Base-by-base conservation (phyloP, 2,329 filamentous ascomycete species). In the Bipolaris bicolor region DNA sequence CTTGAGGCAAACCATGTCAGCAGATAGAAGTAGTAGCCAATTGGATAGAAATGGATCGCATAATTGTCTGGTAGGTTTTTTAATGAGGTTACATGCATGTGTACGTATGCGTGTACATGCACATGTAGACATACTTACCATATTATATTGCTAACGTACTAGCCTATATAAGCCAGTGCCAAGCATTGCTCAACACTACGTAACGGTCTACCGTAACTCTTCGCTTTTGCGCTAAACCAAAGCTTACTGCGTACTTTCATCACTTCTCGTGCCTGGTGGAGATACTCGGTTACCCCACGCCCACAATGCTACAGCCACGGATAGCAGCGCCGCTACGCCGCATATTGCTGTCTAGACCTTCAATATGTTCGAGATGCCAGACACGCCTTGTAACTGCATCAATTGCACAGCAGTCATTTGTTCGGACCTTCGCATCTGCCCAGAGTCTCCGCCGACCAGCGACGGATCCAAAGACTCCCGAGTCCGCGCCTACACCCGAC, bases 231-330 rank as follows among this genome's bases (percentile, higher is more conserved):
- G 47, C 61, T 68, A 67, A 61, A 34, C 26, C 24, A 36, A 33
- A 52, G 55, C 56, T 61, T 55, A 56, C 56, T 34, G 55, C 56
- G 60, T 55, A 56, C 56, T 34, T 52, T 60, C 55, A 60, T 55
- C 48, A 55, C 52, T 55, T 49, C 47, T 49, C 49, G 54, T 61
- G 52, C 49, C 49, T 24, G 56, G 52, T 34, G 48, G 40, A 43
- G 55, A 49, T 48, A 41, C 18, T 45, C 26, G 40, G 41, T 20
- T 54, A 56, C 43, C 24, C 49, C 37, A 20, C 54, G 52, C 62
- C 26, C 60, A 67, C 37, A 31, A 75, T 75, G 73, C 49, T 74
- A 45, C 72, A 75, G 56, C 70, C 71, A 34, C 68, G 70, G 48
- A 67, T 74, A 70, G 33, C 59, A 20, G 39, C 46, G 33, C 63